Conservation (phyloP, 805 yeast genomes). For the Starmera amethionina region DNA sequence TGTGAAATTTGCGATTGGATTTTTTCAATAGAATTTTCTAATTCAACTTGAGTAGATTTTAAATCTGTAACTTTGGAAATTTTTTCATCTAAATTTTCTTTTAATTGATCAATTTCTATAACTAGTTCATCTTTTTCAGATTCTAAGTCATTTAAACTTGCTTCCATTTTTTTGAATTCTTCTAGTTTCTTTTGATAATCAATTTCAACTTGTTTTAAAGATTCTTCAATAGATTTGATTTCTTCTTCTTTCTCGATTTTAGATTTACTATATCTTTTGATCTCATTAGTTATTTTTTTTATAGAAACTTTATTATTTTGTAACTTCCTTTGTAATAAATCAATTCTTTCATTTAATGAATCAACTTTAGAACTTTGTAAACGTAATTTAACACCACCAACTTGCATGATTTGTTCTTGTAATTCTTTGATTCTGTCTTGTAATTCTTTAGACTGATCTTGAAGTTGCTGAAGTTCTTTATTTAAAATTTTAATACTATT, state of each 20-base stretch:
- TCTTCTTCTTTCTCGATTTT: constrained; percentile 40
- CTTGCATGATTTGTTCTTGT: constrained; percentile 74
- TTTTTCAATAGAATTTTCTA: constrained; percentile 54
- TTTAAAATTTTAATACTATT: constrained; percentile 23
- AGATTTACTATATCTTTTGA: constrained; percentile 42
- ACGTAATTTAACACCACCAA: constrained; percentile 82
- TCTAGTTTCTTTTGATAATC: constrained; percentile 17
- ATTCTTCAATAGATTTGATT: constrained; percentile 23
- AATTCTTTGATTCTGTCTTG: constrained; percentile 48
- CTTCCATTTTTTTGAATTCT: constrained; percentile 23
- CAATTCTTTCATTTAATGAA: constrained; percentile 58
- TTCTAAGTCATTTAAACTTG: constrained; percentile 20
- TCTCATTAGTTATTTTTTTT: constrained; percentile 55
- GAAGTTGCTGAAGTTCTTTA: constrained; percentile 34
- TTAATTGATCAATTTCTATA: constrained; percentile 30
- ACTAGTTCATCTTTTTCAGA: constrained; percentile 27
- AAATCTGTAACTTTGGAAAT: constrained; percentile 41
- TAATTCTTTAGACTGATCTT: constrained; percentile 43
- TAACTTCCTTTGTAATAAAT: constrained; percentile 45
- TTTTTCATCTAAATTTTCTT: constrained; percentile 29
- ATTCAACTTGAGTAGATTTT: constrained; percentile 57
- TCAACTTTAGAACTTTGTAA: constrained; percentile 77
- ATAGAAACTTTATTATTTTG: constrained; percentile 45
- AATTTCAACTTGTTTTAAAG: constrained; percentile 24
- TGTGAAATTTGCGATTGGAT: constrained; percentile 32